Percentiles rank a stretch among this genome's conserved stretches.
phyloP scores from a whole-genome alignment of 2,329 filamentous ascomycete species.

The Tolypocladium capitatum region DNA sequence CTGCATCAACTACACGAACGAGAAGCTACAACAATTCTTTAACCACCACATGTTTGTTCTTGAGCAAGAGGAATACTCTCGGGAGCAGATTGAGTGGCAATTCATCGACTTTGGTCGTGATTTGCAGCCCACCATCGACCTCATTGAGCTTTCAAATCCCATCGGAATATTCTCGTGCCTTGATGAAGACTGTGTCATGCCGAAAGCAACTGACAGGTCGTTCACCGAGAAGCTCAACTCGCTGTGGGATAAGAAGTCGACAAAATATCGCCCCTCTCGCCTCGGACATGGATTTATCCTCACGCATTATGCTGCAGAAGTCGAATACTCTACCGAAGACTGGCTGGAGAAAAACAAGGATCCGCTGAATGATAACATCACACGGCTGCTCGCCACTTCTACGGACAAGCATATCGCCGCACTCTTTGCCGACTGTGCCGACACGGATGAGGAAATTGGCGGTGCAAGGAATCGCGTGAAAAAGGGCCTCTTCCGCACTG shows the following conservation, averaged over 20 bases:
- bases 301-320: constrained; percentile 94
- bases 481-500: constrained; percentile 92
- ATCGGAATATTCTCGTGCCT: constrained; percentile 98
- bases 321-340: constrained; percentile 87
- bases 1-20: constrained; percentile 99
- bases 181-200: constrained; percentile 97
- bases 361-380: constrained; percentile 93
- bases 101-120: constrained; percentile 99
- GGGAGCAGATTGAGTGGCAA: constrained; percentile 98
- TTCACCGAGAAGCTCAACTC: constrained; percentile 98
- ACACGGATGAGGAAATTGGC: constrained; percentile 59
- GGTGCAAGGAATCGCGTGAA: constrained; percentile 72
- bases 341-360: constrained; percentile 99
- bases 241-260: constrained; percentile 90
- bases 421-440: constrained; percentile 80
- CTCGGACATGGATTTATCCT: constrained; percentile 87
- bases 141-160: constrained; percentile 90
- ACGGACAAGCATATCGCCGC: constrained; percentile 69
- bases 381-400: constrained; percentile 71
- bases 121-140: constrained; percentile 90
- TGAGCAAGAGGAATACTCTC: constrained; percentile 94
- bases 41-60: constrained; percentile 99
- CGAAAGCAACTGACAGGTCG: constrained; percentile 90
- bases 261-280: constrained; percentile 81
- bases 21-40: constrained; percentile 98